A percentile compares a stretch with the other conserved stretches of the same genome.
Conservation (phyloP, 148 eudicot species). For the Drosera capensis region DNA sequence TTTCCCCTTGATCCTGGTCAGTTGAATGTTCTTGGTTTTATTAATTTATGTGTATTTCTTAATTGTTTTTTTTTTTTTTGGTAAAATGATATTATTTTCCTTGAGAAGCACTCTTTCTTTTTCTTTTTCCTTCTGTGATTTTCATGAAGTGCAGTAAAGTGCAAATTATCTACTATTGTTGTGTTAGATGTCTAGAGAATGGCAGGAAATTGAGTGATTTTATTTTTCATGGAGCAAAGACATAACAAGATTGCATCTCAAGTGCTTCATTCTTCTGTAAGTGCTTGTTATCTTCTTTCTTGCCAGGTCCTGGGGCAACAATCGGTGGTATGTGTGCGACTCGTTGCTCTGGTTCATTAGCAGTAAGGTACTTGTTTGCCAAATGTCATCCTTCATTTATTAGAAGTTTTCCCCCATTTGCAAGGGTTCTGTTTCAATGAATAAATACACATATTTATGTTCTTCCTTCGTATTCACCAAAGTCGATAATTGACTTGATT, state of each 20-base stretch:
- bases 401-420: neutral
- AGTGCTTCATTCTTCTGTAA: neutral
- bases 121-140: neutral
- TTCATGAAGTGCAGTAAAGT: neutral
- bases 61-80: neutral
- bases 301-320: constrained; percentile 95
- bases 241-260: too few relatives aligned
- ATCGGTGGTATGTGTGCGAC: constrained; percentile 99
- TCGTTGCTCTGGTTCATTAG: constrained; percentile 97
- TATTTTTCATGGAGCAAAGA: too few relatives aligned
- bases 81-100: too few relatives aligned
- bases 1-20: constrained; percentile 98
- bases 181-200: too few relatives aligned
- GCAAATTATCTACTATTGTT: too few relatives aligned
- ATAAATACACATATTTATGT: too few relatives aligned
- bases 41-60: neutral
- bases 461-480: too few relatives aligned
- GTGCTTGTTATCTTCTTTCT: neutral
- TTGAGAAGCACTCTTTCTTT: too few relatives aligned
- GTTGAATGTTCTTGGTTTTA: too few relatives aligned
- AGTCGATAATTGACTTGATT: too few relatives aligned
- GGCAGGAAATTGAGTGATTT: too few relatives aligned
- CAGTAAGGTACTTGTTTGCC: constrained; percentile 53
- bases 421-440: neutral
- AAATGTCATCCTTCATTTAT: neutral